Evolutionary conservation across 768 basidiomycete species (phyloP).

Genomic region (Auricularia heimuer): DNA sequence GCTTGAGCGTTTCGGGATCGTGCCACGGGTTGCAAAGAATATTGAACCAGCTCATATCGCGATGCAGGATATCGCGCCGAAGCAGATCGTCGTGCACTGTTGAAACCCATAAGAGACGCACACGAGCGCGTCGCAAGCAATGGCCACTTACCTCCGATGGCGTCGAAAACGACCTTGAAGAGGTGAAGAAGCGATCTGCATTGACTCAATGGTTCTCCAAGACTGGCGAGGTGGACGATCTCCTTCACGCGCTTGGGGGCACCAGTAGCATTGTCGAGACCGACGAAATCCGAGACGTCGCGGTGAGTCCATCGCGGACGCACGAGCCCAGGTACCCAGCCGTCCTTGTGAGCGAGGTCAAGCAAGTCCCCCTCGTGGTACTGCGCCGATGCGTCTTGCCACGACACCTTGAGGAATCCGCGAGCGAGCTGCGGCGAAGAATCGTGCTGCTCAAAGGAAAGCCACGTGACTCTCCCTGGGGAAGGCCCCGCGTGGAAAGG

Average conservation of each 20-base stretch:
- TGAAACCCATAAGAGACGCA: background rate
- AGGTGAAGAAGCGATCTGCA: background rate
- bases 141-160: background rate
- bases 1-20: background rate
- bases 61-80: background rate
- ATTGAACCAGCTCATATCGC: background rate
- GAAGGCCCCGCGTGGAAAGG: background rate
- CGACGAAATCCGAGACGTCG: background rate
- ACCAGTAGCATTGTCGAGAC: background rate
- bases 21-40: background rate
- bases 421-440: background rate
- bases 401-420: background rate
- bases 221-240: background rate
- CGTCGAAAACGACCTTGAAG: background rate
- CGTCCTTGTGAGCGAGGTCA: background rate
- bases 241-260: background rate
- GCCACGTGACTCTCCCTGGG: background rate
- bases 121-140: background rate
- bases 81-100: background rate
- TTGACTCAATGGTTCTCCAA: background rate
- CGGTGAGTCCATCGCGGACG: background rate
- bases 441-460: background rate
- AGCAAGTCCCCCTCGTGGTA: background rate
- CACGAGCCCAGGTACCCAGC: background rate
- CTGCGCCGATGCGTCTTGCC: background rate